These are phyloP conservation scores for Trichoderma koningiopsis DNA, from an alignment of 2,329 filamentous ascomycete species.

Conservation along the genomic window DNA sequence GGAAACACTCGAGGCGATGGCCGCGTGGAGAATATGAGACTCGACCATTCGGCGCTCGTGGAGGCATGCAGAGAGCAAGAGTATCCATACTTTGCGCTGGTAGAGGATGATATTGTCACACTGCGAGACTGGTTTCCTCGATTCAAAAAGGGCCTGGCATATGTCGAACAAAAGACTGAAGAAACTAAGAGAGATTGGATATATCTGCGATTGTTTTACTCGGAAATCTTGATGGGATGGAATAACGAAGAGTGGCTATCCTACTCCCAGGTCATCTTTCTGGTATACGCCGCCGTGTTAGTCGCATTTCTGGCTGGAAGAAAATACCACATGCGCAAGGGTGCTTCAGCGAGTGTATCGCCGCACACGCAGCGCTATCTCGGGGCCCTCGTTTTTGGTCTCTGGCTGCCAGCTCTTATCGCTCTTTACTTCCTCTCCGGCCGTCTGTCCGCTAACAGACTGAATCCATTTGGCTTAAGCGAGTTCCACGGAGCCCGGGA, in stretches of 20 bases:
- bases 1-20: slow-evolving; percentile 33
- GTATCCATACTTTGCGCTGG: slow-evolving; percentile 40
- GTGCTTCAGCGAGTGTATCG: slow-evolving; percentile 24
- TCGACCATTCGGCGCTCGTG: slow-evolving; percentile 40
- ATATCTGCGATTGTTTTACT: slow-evolving; percentile 45
- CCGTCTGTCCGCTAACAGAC: slow-evolving; percentile 33
- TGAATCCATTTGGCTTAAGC: slow-evolving; percentile 30
- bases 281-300: slow-evolving; percentile 34
- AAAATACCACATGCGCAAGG: slow-evolving; percentile 4
- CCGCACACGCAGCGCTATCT: slow-evolving; percentile 32
- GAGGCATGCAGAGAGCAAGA: slow-evolving; percentile 37
- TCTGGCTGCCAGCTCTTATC: slow-evolving; percentile 40
- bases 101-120: slow-evolving; percentile 44
- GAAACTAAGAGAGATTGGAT: slow-evolving; percentile 36
- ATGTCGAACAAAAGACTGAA: slow-evolving; percentile 34
- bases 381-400: slow-evolving; percentile 33
- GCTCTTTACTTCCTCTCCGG: slow-evolving; percentile 38
- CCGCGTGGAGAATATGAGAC: slow-evolving; percentile 39
- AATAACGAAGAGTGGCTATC: slow-evolving; percentile 40
- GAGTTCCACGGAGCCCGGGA: slow-evolving; percentile 33
- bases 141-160: slow-evolving; percentile 34
- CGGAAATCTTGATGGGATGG: slow-evolving; percentile 44
- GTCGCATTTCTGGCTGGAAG: slow-evolving; percentile 27
- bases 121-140: slow-evolving; percentile 40
- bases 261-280: slow-evolving; percentile 35